A percentile compares a stretch with the other conserved stretches of the same genome.
Conservation (phyloP, 2,329 filamentous ascomycete species). For the Colletotrichum theobromicola region DNA sequence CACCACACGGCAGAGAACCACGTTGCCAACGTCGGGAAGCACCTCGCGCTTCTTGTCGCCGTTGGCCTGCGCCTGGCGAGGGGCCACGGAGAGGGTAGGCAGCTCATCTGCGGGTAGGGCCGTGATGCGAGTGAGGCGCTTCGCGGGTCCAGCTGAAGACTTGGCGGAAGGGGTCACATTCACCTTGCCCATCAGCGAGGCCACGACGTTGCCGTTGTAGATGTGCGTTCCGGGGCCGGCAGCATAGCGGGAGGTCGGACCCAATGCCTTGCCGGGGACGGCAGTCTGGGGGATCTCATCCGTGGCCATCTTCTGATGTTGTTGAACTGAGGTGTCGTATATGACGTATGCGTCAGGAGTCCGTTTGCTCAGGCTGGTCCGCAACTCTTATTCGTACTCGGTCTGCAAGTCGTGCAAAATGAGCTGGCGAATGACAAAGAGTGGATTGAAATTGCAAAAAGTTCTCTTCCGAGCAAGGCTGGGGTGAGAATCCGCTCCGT, state of each 20-base stretch:
- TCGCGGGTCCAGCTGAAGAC: constrained; percentile 54
- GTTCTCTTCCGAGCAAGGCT: constrained; percentile 1
- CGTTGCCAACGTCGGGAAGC: constrained; percentile 80
- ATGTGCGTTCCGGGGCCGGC: constrained; percentile 87
- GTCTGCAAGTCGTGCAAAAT: background rate
- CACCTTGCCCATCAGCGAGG: constrained; percentile 81
- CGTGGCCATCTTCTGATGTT: constrained; percentile 31
- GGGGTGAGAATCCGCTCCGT: background rate
- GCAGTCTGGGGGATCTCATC: constrained; percentile 59
- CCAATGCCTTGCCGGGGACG: constrained; percentile 84
- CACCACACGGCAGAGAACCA: constrained; percentile 84
- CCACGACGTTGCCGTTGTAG: constrained; percentile 74
- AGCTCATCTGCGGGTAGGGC: constrained; percentile 47
- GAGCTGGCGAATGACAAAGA: background rate
- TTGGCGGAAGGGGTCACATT: constrained; percentile 55
- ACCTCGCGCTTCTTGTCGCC: constrained; percentile 66
- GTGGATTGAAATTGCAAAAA: background rate
- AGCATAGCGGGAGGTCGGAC: constrained; percentile 67
- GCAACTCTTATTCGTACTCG: background rate
- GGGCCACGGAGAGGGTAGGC: constrained; percentile 61
- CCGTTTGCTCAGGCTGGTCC: background rate
- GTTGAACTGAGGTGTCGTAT: background rate
- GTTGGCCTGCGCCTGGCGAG: constrained; percentile 33
- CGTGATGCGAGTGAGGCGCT: constrained; percentile 64
- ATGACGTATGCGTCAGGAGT: constrained; percentile 6